Evolutionary conservation across 1,139 yeast species (phyloP).

Genomic region (Blastobotrys elegans): DNA sequence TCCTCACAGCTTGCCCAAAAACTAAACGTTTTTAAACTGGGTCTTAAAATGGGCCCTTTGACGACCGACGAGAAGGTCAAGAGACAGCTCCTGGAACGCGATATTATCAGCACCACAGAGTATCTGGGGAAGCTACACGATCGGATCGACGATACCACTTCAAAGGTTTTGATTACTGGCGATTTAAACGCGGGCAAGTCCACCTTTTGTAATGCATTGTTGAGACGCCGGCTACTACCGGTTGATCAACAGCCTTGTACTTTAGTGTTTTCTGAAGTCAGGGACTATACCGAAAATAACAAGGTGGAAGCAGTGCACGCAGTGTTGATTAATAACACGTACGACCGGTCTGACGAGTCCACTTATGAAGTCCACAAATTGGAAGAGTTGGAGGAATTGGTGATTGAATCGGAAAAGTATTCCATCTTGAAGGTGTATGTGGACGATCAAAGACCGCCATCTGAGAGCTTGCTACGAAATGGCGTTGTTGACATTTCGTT

Average conservation of each 20-base stretch:
- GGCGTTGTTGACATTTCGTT: conserved; percentile 90
- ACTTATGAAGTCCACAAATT: conserved; percentile 58
- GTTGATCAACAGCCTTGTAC: conserved; percentile 99
- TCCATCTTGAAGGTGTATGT: conserved; percentile 75
- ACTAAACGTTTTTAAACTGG: conserved; percentile 59
- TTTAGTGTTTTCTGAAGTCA: conserved; percentile 89
- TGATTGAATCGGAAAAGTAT: conserved; percentile 67
- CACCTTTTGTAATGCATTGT: conserved; percentile 86
- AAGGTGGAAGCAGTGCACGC: conserved; percentile 92
- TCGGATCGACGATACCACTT: conserved; percentile 84
- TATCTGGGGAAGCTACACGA: conserved; percentile 73
- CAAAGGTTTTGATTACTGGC: conserved; percentile 94
- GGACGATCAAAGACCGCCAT: conserved; percentile 63
- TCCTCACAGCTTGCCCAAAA: conserved; percentile 30
- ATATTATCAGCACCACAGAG: conserved; percentile 52
- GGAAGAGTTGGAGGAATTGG: conserved; percentile 60
- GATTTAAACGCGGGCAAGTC: conserved; percentile 97
- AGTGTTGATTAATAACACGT: conserved; percentile 56
- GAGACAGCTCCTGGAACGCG: conserved; percentile 55
- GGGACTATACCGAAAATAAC: conserved; percentile 74
- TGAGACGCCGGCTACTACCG: conserved; percentile 75
- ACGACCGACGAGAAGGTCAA: conserved; percentile 44
- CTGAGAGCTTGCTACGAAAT: conserved; percentile 71
- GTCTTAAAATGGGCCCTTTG: conserved; percentile 54
- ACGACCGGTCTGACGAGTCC: conserved; percentile 56